These are phyloP conservation scores for Talinum fruticosum DNA, from an alignment of 148 eudicot species.

Conservation along the genomic window DNA sequence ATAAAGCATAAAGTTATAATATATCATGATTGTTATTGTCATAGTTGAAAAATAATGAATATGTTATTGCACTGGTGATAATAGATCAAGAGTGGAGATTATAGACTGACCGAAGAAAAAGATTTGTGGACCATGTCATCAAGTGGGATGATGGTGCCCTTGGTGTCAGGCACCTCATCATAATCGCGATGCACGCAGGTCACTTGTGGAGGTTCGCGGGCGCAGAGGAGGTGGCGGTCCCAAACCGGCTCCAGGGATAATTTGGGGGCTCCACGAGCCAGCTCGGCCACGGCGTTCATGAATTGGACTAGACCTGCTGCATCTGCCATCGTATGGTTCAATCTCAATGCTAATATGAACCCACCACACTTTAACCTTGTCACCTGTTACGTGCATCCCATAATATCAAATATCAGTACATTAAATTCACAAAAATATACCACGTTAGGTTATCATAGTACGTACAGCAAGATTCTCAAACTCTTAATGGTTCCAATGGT, in stretches of 20 bases:
- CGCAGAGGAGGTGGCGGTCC: conserved; percentile 35
- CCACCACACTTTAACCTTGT: conserved; percentile 34
- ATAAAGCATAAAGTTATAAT: background rate
- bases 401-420: too few species aligned
- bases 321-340: conserved; percentile 35
- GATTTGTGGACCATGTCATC: conserved; percentile 31
- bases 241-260: conserved; percentile 31
- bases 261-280: conserved; percentile 25
- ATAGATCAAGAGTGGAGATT: background rate
- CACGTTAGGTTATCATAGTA: background rate
- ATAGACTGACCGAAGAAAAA: conserved; percentile 28
- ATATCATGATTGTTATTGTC: background rate
- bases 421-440: too few species aligned
- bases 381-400: conserved; percentile 10
- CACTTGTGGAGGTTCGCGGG: conserved; percentile 30
- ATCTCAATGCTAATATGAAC: conserved; percentile 26
- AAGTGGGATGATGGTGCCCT: conserved; percentile 25
- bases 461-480: too few species aligned
- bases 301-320: conserved; percentile 32
- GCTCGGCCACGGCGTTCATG: conserved; percentile 38
- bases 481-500: too few species aligned
- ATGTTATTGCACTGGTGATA: too few species aligned
- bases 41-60: too few species aligned
- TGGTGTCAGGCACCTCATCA: conserved; percentile 24
- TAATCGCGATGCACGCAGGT: conserved; percentile 33